Evolutionary conservation across 768 basidiomycete species (phyloP).

Genomic region (Tricholoma terreum): DNA sequence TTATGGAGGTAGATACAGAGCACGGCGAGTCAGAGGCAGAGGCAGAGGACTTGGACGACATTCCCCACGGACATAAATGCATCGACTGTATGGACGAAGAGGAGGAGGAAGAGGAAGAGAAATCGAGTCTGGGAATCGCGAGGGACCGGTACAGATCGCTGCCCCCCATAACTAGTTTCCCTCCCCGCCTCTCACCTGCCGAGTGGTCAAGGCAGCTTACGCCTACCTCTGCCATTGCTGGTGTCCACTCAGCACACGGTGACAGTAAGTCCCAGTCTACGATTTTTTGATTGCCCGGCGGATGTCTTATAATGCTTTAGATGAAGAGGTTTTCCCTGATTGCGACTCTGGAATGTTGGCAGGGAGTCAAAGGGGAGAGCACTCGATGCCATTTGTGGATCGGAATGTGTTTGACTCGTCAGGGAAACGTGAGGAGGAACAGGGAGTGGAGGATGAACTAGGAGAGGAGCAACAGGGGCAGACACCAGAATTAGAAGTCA

Average conservation of each 20-base stretch:
- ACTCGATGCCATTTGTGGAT: background rate
- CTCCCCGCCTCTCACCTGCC: background rate
- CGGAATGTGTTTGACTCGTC: background rate
- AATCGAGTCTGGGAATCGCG: no score
- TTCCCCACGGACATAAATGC: no score
- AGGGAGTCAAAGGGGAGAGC: background rate
- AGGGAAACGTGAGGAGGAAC: background rate
- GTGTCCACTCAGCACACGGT: no score
- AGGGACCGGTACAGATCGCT: no score
- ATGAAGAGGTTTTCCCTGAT: background rate
- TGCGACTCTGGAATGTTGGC: background rate
- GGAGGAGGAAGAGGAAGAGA: no score
- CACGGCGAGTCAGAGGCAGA: background rate
- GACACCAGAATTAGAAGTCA: background rate
- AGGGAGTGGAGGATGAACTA: background rate
- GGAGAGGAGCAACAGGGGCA: background rate
- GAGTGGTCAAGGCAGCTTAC: no score
- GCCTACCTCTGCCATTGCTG: no score
- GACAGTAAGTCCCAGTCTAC: background rate
- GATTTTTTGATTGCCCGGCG: background rate
- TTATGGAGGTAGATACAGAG: background rate
- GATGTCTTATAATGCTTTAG: background rate
- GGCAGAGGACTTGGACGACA: background rate
- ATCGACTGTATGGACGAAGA: no score
- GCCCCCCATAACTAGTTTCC: no score